Evolutionary conservation across 1,139 yeast species (phyloP), one percentile per base, ranked within the genome.

Genomic region (Hemisphaericaspora xylanilytica): DNA sequence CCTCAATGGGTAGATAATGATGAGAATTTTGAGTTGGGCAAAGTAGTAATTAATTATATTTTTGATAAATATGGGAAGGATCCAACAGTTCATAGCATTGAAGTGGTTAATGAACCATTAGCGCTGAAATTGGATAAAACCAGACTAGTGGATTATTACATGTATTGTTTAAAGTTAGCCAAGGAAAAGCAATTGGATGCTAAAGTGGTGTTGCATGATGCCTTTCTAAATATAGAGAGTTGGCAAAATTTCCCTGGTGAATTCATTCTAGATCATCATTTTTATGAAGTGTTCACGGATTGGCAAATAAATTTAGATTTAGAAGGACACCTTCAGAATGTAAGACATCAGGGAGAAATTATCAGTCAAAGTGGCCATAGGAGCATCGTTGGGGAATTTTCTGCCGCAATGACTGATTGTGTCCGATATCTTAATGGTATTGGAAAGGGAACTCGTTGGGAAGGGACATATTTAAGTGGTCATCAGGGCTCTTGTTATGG

Each of bases 361-460:
- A 50, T 55, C 46, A 31, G 30, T 14, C 38, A 35, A 16, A 49
- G 54, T 13, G 44, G 45, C 5, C 61, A 57, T 33, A 31, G 43
- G 28, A 44, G 52, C 32, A 45, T 58, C 1, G 61, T 56, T 20
- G 63, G 63, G 1, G 63, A 59, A 38, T 58, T 56, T 41, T 52
- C 61, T 1, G 63, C 59, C 2, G 63, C 63, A 1, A 27, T 58
- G 2, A 56, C 59, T 7, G 63, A 58, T 40, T 59, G 63, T 36
- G 49, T 63, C n/a, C 52, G 47, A 31, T 54, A 53, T 38, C 45
- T 59, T 18, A 59, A 58, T 44, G 63, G 63, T 4, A 55, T 56
- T 8, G 59, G 56, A 4, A 41, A 39, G 8, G 63, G 63, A 2
- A 45, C 58, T 5, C 37, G 63, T 26, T 58, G 49, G 41, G 55